Conservation (phyloP, 1,284 basidiomycete genomes). For the Takashimella koratensis region DNA sequence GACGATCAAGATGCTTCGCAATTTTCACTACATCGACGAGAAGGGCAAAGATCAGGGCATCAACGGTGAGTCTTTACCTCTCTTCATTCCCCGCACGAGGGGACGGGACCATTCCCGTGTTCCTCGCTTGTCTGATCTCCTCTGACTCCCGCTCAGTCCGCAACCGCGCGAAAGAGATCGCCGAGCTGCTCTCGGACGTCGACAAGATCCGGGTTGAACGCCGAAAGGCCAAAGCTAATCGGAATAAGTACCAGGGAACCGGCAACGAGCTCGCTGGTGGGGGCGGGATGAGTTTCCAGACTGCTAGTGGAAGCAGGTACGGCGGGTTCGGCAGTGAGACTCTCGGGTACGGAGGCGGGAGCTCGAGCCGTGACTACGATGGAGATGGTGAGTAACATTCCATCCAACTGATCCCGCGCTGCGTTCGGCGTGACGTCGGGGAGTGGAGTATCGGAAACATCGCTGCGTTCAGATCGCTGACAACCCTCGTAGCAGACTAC, state of each 20-base stretch:
- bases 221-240: slow-evolving; percentile 89
- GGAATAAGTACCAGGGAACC: slow-evolving; percentile 81
- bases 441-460: no score
- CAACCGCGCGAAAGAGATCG: slow-evolving; percentile 88
- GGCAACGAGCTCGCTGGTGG: slow-evolving; percentile 64
- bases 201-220: slow-evolving; percentile 86
- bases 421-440: no score
- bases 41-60: slow-evolving; percentile 99
- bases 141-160: no score
- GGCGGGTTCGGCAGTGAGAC: slow-evolving; percentile 78
- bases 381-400: slow-evolving; percentile 17
- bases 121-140: no score
- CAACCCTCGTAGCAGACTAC: no score
- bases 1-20: slow-evolving; percentile 95
- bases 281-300: slow-evolving; percentile 50
- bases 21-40: slow-evolving; percentile 98
- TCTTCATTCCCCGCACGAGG: no score
- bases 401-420: not conserved
- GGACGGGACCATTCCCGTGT: no score
- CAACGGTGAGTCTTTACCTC: slow-evolving; percentile 62
- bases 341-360: slow-evolving; percentile 52
- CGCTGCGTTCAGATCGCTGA: no score
- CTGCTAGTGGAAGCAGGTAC: slow-evolving; percentile 56
- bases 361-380: slow-evolving; percentile 53
- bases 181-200: slow-evolving; percentile 82